phyloP scores from a whole-genome alignment of 208 protist species.

The Trypanosoma congolense region DNA sequence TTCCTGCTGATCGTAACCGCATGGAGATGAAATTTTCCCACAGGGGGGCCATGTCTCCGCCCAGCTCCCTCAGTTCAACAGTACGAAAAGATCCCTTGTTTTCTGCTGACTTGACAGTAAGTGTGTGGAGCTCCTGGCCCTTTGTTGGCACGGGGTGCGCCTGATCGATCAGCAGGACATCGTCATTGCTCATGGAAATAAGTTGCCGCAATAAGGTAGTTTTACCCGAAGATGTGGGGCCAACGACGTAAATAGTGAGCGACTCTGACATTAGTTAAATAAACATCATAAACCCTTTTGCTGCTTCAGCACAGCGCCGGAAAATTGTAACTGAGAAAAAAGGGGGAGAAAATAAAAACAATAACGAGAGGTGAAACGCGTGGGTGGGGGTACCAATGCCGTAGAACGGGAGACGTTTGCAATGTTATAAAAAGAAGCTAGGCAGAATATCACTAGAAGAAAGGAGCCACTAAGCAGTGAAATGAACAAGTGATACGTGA shows the following conservation, averaged over 20 bases:
- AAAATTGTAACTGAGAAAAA: too few relatives aligned
- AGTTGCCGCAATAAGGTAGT: constrained; percentile 62
- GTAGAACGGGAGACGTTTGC: too few relatives aligned
- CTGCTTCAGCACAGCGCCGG: too few relatives aligned
- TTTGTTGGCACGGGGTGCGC: constrained; percentile 40
- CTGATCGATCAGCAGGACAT: constrained; percentile 21
- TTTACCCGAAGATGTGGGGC: constrained; percentile 60
- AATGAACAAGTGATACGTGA: too few relatives aligned
- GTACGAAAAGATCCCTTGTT: constrained; percentile 2
- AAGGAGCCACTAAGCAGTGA: too few relatives aligned
- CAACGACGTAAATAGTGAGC: constrained; percentile 54
- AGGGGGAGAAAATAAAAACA: too few relatives aligned
- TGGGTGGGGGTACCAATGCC: too few relatives aligned
- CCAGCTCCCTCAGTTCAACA: constrained; percentile 67
- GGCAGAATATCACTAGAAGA: too few relatives aligned
- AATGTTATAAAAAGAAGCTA: too few relatives aligned
- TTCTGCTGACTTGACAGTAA: constrained; percentile 21
- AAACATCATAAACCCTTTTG: too few relatives aligned
- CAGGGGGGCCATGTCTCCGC: constrained; percentile 39
- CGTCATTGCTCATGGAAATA: constrained; percentile 23
- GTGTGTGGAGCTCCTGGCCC: constrained; percentile 57
- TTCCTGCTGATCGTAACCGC: constrained; percentile 13
- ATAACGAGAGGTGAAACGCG: too few relatives aligned
- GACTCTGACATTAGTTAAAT: constrained; percentile 9
- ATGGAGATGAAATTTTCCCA: constrained; percentile 68